These are phyloP conservation scores for Penicillium sp. DNA, from an alignment of 2,329 filamentous ascomycete genomes.

Conservation along the genomic window DNA sequence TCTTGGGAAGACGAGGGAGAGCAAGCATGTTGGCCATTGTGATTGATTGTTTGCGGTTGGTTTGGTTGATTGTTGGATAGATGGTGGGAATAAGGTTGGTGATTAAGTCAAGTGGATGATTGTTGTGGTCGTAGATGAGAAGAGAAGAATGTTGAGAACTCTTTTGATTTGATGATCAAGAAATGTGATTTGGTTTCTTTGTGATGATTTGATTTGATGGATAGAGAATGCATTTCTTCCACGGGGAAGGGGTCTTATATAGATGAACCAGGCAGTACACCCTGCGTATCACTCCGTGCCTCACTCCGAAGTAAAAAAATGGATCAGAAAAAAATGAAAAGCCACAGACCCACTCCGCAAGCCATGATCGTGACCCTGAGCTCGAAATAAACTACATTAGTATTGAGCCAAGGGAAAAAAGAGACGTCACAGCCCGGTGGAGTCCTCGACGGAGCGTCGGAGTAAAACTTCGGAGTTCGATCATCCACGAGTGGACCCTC, in stretches of 20 bases:
- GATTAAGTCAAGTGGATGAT: not conserved
- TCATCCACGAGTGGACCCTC: not conserved
- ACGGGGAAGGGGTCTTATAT: slow-evolving; percentile 8
- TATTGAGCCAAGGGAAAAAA: not conserved
- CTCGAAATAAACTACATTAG: not conserved
- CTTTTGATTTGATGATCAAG: not conserved
- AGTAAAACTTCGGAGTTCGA: not conserved
- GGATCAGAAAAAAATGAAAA: not conserved
- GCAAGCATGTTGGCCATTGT: not conserved
- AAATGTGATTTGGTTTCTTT: not conserved
- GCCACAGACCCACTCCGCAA: not conserved
- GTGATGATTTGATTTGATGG: not conserved
- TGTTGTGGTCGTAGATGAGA: not conserved
- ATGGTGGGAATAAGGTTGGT: not conserved
- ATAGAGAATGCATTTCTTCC: not conserved
- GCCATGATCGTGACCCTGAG: not conserved
- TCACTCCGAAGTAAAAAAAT: slow-evolving; percentile 1
- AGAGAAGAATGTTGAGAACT: not conserved
- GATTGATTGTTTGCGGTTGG: not conserved
- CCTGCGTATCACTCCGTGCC: not conserved
- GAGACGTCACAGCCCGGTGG: not conserved
- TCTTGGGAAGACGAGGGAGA: not conserved
- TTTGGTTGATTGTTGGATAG: slow-evolving; percentile 3
- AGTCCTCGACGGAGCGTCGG: not conserved
- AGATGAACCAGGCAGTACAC: not conserved